Evolutionary conservation across 2,329 filamentous ascomycete genomes (phyloP).

Genomic region (Talaromyces pinophilus): DNA sequence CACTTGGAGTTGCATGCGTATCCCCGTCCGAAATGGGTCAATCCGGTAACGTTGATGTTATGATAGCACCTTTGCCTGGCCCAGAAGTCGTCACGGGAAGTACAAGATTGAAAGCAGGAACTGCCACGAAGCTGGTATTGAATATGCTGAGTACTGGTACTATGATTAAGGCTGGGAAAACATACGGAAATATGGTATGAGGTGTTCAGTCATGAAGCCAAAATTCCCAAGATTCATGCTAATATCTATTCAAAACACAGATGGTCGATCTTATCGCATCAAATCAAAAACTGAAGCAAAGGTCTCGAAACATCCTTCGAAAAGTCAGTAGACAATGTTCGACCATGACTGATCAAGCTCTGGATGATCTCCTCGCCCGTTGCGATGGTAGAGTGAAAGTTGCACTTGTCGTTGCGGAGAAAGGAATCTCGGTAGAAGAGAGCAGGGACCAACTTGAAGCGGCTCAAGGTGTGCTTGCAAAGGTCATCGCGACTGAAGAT

Average conservation of each 20-base stretch:
- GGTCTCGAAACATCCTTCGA: constrained; percentile 39
- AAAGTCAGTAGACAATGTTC: constrained; percentile 28
- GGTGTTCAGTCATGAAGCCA: too few species aligned
- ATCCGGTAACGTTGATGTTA: constrained; percentile 32
- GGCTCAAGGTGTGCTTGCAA: constrained; percentile 30
- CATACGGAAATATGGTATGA: constrained; percentile 46
- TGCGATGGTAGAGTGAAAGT: constrained; percentile 40
- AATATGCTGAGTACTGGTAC: constrained; percentile 50
- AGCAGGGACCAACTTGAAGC: constrained; percentile 29
- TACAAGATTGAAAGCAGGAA: constrained; percentile 51
- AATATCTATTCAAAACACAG: constrained; percentile 23
- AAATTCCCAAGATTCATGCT: background rate
- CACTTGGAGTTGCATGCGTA: constrained; percentile 45
- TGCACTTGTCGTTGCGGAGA: constrained; percentile 34
- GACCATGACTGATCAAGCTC: constrained; percentile 27
- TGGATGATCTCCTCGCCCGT: constrained; percentile 33
- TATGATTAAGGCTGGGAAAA: constrained; percentile 47
- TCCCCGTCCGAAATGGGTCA: constrained; percentile 36
- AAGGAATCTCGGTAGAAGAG: constrained; percentile 29
- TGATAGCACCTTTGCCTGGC: constrained; percentile 46
- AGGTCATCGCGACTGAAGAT: constrained; percentile 25
- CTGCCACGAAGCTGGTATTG: constrained; percentile 48
- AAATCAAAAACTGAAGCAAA: constrained; percentile 42
- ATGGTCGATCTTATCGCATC: constrained; percentile 44
- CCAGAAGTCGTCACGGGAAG: constrained; percentile 51